These are phyloP conservation scores for Fragaria vesca DNA, from an alignment of 306 rosid genomes.

Conservation along the genomic window DNA sequence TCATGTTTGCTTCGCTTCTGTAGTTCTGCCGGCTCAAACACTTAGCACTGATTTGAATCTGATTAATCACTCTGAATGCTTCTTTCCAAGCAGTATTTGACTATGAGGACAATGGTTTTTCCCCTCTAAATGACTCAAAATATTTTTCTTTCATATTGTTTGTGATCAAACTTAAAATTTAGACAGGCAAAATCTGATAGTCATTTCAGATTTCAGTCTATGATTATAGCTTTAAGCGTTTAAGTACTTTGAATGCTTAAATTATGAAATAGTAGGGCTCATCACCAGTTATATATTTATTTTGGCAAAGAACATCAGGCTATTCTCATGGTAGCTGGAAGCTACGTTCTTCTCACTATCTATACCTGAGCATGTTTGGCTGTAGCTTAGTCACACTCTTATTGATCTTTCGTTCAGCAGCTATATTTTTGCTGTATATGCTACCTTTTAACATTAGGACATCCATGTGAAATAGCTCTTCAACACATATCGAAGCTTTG, in stretches of 20 bases:
- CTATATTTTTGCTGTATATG: constrained; percentile 9
- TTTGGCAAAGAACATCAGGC: not conserved
- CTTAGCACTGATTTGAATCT: constrained; percentile 9
- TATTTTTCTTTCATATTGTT: not conserved
- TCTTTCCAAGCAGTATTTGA: constrained; percentile 1
- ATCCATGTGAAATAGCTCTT: constrained; percentile 64
- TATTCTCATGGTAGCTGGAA: constrained; percentile 3
- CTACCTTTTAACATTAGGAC: constrained; percentile 28
- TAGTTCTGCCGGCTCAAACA: constrained; percentile 24
- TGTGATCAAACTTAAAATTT: not conserved
- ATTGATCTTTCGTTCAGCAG: constrained; percentile 21
- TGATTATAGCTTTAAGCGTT: not conserved
- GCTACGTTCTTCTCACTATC: constrained; percentile 19
- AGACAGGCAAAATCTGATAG: constrained; percentile 8
- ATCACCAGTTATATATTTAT: constrained; percentile 7
- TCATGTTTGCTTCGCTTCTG: constrained; percentile 18
- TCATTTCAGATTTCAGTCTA: constrained; percentile 17
- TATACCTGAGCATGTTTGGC: constrained; percentile 10
- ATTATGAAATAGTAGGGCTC: not conserved
- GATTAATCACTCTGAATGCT: not conserved
- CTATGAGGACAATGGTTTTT: not conserved
- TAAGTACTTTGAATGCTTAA: not conserved
- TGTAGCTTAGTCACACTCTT: not conserved
- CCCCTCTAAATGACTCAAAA: not conserved
- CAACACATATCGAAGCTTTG: constrained; percentile 70